Evolutionary conservation across 2,329 filamentous ascomycete genomes (phyloP), one percentile per base, ranked within the genome.

Genomic region (Sporothrix curviconia): DNA sequence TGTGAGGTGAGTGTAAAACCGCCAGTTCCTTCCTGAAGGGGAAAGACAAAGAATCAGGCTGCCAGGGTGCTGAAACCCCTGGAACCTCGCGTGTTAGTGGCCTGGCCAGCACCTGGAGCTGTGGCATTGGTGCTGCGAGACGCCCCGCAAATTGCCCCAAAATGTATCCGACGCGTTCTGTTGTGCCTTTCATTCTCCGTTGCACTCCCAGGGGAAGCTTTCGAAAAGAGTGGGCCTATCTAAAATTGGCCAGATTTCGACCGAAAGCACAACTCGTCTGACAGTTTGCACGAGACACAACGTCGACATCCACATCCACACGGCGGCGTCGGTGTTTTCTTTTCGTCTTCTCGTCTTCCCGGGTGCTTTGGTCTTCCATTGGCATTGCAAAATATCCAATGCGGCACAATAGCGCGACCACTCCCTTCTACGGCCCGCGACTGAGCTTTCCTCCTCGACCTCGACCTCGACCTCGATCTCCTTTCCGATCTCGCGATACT

Each of bases 191-290:
- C 24, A 24, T 39, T 51, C 37, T 51, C 49, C 34, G 49, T 37
- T 12, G 15, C 47, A 37, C n/a, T 37, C 14, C 37, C 32, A 50
- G 19, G 47, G n/a, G n/a, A n/a, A 50, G 47, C 47, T 49, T 50
- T 22, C n/a, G n/a, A 34, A 39, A 40, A 39, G 37, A 51, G 49
- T 51, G 49, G 49, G 8, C 37, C 40, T n/a, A 40, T 28, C 39
- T 28, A 37, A 55, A 55, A 30, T 55, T 44, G 52, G 52, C 52
- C 52, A 55, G 30, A 55, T 55, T 55, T 46, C 52, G 51, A 44
- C 28, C 39, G 22, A 14, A 53, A 19, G 15, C 37, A 53, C 49
- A 4, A 12, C 22, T 15, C 8, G 34, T 51, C 32, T 17, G 19
- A 37, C 32, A 22, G 37, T 7, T 8, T 50, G 24, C 19, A 12